These are phyloP conservation scores for Phanerochaete carnosa DNA, from an alignment of 768 basidiomycete genomes.

Conservation along the genomic window DNA sequence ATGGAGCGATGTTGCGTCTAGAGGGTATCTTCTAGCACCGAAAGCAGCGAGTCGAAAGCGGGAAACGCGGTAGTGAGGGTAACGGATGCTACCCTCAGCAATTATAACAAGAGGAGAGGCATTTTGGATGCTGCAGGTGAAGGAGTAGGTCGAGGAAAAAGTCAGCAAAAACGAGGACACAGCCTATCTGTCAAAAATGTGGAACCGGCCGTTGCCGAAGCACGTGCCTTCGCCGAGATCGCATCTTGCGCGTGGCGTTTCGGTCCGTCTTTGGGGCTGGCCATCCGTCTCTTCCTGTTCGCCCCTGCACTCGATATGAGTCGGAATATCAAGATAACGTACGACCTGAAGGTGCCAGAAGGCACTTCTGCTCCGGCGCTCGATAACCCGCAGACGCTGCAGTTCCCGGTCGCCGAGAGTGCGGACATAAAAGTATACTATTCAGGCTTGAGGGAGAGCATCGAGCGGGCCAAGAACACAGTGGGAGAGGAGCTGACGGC, in stretches of 20 bases:
- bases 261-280: not conserved
- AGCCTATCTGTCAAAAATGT: not conserved
- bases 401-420: conserved; percentile 19
- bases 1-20: conserved; percentile 12
- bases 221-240: not conserved
- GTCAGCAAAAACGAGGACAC: not conserved
- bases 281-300: conserved; percentile 13
- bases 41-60: conserved; percentile 20
- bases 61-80: conserved; percentile 24
- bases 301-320: conserved; percentile 16
- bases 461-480: conserved; percentile 48
- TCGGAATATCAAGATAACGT: conserved; percentile 36
- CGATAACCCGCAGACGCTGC: conserved; percentile 20
- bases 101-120: conserved; percentile 52
- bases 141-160: not conserved
- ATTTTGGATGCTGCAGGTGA: conserved; percentile 28
- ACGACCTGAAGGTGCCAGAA: conserved; percentile 41
- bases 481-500: conserved; percentile 67
- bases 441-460: conserved; percentile 40
- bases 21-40: conserved; percentile 27
- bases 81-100: conserved; percentile 39
- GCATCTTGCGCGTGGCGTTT: conserved; percentile 4
- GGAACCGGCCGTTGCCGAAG: conserved; percentile 16
- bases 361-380: conserved; percentile 23
- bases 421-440: conserved; percentile 43